Conservation (phyloP, 306 rosid genomes). For the Mucuna pruriens region DNA sequence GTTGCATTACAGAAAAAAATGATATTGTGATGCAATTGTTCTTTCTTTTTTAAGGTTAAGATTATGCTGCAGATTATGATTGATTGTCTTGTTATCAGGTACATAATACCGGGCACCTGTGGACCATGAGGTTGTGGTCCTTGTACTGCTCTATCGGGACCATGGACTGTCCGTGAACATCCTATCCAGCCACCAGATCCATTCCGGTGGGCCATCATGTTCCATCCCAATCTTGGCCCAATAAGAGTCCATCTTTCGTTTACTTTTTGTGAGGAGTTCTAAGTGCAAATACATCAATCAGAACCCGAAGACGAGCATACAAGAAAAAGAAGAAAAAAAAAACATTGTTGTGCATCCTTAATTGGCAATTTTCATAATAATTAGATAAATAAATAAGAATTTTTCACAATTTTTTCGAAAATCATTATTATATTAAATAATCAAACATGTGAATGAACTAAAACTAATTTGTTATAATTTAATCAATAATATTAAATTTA, state of each 20-base stretch:
- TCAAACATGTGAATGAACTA: too few species aligned
- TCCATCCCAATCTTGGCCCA: constrained; percentile 45
- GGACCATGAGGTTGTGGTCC: constrained; percentile 39
- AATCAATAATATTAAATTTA: too few species aligned
- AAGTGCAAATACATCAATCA: constrained; percentile 28
- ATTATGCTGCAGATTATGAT: neutral
- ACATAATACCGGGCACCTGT: constrained; percentile 45
- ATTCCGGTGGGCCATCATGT: constrained; percentile 46
- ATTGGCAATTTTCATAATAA: neutral
- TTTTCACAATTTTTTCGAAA: neutral
- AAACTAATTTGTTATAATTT: too few species aligned
- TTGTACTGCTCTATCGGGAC: constrained; percentile 33
- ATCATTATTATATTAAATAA: too few species aligned
- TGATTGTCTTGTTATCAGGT: neutral
- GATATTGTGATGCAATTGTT: neutral
- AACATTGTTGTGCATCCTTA: neutral
- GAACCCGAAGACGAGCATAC: neutral
- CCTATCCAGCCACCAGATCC: constrained; percentile 55
- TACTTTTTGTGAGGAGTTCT: neutral
- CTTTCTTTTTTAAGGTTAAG: neutral
- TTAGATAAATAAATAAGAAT: neutral
- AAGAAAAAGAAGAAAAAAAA: too few species aligned
- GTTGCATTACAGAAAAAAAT: neutral
- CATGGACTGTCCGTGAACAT: constrained; percentile 49
- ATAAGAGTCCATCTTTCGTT: constrained; percentile 40